A percentile compares a stretch with the other conserved stretches of the same genome.
phyloP scores from a whole-genome alignment of 176 grass and related monocot species.

The Echinochloa phyllopogon region DNA sequence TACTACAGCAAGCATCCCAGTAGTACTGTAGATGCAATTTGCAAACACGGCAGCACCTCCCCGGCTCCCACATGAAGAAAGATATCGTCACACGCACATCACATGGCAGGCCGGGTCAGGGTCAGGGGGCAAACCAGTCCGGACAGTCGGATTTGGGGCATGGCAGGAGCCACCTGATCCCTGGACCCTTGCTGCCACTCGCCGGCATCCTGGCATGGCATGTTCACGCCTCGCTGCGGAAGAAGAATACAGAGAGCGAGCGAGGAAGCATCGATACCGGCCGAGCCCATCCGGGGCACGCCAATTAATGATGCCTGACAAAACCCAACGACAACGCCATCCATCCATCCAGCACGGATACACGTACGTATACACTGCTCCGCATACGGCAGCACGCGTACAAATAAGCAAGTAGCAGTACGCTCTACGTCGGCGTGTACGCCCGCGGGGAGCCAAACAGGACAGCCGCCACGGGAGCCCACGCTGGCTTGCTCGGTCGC shows the following conservation, averaged over 20 bases:
- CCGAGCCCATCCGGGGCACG: too few species aligned
- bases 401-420: neutral
- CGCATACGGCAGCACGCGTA: neutral
- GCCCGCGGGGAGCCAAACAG: neutral
- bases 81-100: too few species aligned
- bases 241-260: neutral
- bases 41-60: too few species aligned
- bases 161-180: neutral
- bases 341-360: neutral
- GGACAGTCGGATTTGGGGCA: neutral
- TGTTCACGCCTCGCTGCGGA: neutral
- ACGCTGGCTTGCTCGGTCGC: neutral
- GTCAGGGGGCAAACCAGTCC: too few species aligned
- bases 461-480: neutral
- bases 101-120: too few species aligned
- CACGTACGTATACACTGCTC: neutral
- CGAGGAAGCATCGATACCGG: neutral
- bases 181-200: neutral
- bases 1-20: too few species aligned
- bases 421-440: neutral
- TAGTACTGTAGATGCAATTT: neutral
- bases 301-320: neutral
- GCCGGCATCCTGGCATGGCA: constrained; percentile 12
- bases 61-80: too few species aligned
- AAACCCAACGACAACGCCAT: neutral